Evolutionary conservation across 1,139 yeast genomes (phyloP), one percentile per base, ranked within the genome.

Genomic region (Yamadazyma atlantica): DNA sequence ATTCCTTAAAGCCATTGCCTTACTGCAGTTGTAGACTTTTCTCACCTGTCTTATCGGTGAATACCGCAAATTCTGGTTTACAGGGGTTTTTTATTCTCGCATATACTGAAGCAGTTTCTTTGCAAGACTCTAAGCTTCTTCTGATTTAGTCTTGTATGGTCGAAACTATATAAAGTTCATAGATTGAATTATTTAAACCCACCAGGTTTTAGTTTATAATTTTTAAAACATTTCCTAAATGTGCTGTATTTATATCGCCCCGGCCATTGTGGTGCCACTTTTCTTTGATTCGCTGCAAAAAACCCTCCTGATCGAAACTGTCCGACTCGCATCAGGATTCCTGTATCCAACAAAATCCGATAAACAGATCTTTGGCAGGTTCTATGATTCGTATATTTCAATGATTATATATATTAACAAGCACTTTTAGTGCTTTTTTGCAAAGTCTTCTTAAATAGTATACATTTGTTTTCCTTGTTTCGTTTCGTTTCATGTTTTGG

Each of bases 1-100:
- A 46, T 69, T 66, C 53, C 73, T 62, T 37, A 69, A 58, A 3
- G 74, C 75, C 75, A 69, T 68, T 22, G 15, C 9, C 29, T 26
- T 14, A 5, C 27, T 24, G 13, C 13, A 10, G 11, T 9, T n/a
- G n/a, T n/a, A n/a, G n/a, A n/a, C 11, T 24, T 11, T 24, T 11
- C 27, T 27, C 18, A n/a, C n/a, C n/a, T n/a, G n/a, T n/a, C n/a
- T n/a, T n/a, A n/a, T n/a, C n/a, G n/a, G n/a, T n/a, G n/a, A n/a
- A n/a, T n/a, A n/a, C n/a, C n/a, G n/a, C 22, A 6, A 19, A 19
- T 19, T 9, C 22, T 19, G 22, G 22, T 19, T 19, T 19, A 9
- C 22, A 19, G 22, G 22, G 22, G 22, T n/a, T n/a, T n/a, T 9
- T 19, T 19, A 19, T 19, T 7, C 22, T 19, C 22, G 22, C 22